Base-by-base conservation (phyloP, 208 protist genomes). In the Trypanosoma grayi region DNA sequence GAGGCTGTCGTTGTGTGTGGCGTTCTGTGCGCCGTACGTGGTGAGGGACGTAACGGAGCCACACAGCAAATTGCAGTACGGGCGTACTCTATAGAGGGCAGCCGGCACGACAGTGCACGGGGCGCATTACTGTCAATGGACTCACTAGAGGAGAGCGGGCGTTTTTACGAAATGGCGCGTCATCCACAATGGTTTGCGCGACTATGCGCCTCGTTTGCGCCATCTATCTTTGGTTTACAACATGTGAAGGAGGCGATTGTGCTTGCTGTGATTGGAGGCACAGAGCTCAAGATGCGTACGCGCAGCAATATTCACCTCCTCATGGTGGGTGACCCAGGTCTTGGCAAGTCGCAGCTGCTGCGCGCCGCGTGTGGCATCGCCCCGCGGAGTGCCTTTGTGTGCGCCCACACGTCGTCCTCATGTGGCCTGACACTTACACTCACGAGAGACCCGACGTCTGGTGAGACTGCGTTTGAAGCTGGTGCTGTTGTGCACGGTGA, bases 391-490 rank as follows among this genome's bases (percentile, higher is more conserved):
- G 97, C 99, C 16, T 99, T 98, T 68, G 98, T 99, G 9, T 98
- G 97, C 72, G 98, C 98, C n/a, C 98, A 99, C 69, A 98, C 96
- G 2, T 96, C 98, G 16, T 97, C 97, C 2, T 92, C 90, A 0
- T 94, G 97, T 13, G 99, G 99, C 7, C 73, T 99, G 20, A 99
- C 98, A 13, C 97, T 99, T 18, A 98, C 98, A 4, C 79, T 99
- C 4, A 73, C 94, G 0, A 91, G 93, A 69, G 98, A 97, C 53
- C 68, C 77, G 18, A 73, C 84, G 2, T 81, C 81, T 9, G 88
- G 91, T 10, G 93, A 97, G 67, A 97, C 92, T 51, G 90, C 96
- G 13, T 95, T 99, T 55, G 98, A 99, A 64, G 98, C 98, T 6
- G 98, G 98, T 30, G 98, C 98, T 34, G 87, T 99, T 30, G 98